Conservation (phyloP, 495 filamentous ascomycete species). For the Delitschia confertaspora region DNA sequence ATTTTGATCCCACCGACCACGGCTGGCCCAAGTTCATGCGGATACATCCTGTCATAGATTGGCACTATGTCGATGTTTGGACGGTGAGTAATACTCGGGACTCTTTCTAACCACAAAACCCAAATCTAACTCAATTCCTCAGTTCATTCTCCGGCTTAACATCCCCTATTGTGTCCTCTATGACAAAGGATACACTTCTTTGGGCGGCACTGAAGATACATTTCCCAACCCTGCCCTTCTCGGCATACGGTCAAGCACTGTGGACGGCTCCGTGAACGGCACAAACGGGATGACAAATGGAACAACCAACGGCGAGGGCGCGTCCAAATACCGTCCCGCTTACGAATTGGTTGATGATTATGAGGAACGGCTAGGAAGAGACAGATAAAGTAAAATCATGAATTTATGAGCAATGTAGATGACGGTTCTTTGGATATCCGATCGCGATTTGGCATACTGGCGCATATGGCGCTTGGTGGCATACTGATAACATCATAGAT, state of each 20-base stretch:
- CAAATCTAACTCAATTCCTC: constrained; percentile 1
- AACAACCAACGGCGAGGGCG: constrained; percentile 10
- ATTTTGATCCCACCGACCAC: constrained; percentile 78
- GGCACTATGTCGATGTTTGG: constrained; percentile 96
- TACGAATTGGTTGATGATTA: constrained; percentile 78
- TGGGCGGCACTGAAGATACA: constrained; percentile 86
- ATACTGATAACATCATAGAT: too few species aligned
- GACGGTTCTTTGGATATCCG: neutral
- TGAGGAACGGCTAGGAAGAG: constrained; percentile 76
- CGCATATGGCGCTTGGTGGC: neutral
- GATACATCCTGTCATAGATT: constrained; percentile 90
- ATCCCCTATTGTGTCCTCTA: constrained; percentile 81
- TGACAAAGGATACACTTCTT: constrained; percentile 72
- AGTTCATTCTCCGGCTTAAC: constrained; percentile 74
- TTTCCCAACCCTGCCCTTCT: constrained; percentile 71
- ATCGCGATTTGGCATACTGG: neutral
- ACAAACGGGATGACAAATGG: constrained; percentile 7
- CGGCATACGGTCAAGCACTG: neutral
- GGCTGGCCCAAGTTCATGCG: constrained; percentile 93
- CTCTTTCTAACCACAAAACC: neutral
- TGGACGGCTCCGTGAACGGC: too few species aligned
- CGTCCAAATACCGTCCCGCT: constrained; percentile 59
- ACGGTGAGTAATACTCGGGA: constrained; percentile 52
- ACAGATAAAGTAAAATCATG: constrained; percentile 30
- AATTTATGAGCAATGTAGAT: neutral